Evolutionary conservation across 495 filamentous ascomycete genomes (phyloP), one percentile per base, ranked within the genome.

Genomic region (Penicillium lividum): DNA sequence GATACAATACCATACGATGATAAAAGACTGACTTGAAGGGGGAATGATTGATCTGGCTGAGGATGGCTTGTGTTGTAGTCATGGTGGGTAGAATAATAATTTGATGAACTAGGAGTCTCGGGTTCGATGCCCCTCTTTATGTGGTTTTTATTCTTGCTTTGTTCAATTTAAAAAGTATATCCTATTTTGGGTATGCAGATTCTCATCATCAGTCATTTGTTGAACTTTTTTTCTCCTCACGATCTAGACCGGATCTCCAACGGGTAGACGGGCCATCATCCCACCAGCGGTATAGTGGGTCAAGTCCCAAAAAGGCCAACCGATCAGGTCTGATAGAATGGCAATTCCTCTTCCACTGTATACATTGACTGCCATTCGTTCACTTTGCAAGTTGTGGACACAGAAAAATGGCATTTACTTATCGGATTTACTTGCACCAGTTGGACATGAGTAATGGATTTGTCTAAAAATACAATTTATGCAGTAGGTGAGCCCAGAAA

Each of bases 381-480:
- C 22, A 22, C 1, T 22, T 22, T 22, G 22, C 1, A 22, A 22
- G 7, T 11, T 8, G n/a, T n/a, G n/a, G n/a, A n/a, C 33, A 36
- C 13, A 11, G 10, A 10, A 2, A 11, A 2, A 9, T 0, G 9
- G 8, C 13, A 13, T 36, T 9, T 36, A 36, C 33, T 11, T 1
- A 8, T 4, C 13, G 9, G 8, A 11, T 10, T 9, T 36, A 36
- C 8, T 36, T 9, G 33, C 33, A 36, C 33, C 33, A 11, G 49
- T 56, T 33, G 45, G 36, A 28, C 16, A 56, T 40, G 11, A 51
- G 42, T 53, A 58, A 66, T 64, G 72, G 40, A 68, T 65, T 66
- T 65, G 60, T 91, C 73, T 54, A 86, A 79, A 63, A 80, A 73
- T 72, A 88, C 88, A 72, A 87, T 91, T 53, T 82, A 67, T 68